Evolutionary conservation across 495 filamentous ascomycete genomes (phyloP), one percentile per base, ranked within the genome.

Genomic region (Hyaloscypha variabilis): DNA sequence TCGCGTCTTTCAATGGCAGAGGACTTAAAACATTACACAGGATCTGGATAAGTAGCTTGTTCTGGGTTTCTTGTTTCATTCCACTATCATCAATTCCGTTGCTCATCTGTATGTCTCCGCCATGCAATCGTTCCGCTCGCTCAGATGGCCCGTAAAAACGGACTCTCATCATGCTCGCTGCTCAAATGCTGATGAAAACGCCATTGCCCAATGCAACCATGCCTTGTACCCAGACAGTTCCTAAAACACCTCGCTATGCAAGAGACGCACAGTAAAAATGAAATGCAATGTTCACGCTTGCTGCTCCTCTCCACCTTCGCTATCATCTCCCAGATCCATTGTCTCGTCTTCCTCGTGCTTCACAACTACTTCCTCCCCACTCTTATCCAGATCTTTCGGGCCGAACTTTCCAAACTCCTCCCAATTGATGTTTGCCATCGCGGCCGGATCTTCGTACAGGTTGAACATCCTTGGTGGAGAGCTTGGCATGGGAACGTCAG

Each of bases 401-500:
- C 62, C 62, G 25, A 70, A 64, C 5, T 53, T 25, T 17, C 64
- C 56, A 29, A 73, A 71, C 8, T 73, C 65, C 19, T 66, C 64
- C 72, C 69, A 74, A 29, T 67, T 49, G 13, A 68, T 58, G 46
- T 63, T 55, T 1, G 59, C 23, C 63, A 71, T 69, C 19, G 54
- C 21, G 6, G 25, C 49, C 10, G 71, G 69, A 53, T 79, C 78
- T 66, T 77, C 75, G 57, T 79, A 79, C 6, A 77, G 63, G 26
- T 66, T 24, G 62, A 73, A 71, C 54, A 62, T 30, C 30, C 63
- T 57, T 29, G 82, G 79, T 14, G 81, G 79, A 21, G 74, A 78
- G 51, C 77, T 81, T 26, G 81, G 79, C 76, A 83, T 79, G 4
- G 78, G 77, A 19, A 77, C 66, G 72, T 82, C 80, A 1, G 77